Conservation (phyloP, 2,329 filamentous ascomycete species). For the Diaporthe australafricana region DNA sequence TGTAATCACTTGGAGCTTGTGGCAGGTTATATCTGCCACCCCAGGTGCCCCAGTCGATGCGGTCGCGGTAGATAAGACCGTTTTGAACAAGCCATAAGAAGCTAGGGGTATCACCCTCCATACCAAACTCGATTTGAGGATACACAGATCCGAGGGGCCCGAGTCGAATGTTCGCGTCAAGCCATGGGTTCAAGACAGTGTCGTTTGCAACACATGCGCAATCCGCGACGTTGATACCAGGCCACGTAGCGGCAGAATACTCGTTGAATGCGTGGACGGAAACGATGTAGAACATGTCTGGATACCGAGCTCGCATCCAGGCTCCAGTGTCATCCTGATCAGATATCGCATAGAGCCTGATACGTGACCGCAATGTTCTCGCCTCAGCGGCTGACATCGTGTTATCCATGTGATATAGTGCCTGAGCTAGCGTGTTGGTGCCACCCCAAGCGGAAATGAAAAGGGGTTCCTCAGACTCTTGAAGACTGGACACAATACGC, state of each 20-base stretch:
- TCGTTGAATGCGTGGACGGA: constrained; percentile 67
- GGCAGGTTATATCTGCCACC: background rate
- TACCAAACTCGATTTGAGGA: constrained; percentile 37
- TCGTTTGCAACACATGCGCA: too few species aligned
- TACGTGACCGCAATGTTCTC: constrained; percentile 50
- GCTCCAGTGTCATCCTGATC: constrained; percentile 69
- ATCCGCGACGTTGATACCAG: constrained; percentile 54
- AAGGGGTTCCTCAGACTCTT: constrained; percentile 49
- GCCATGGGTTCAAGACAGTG: background rate
- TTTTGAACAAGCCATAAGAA: background rate
- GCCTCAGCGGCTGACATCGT: constrained; percentile 46
- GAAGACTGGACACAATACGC: constrained; percentile 49
- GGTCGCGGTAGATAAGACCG: background rate
- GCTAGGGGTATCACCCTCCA: background rate
- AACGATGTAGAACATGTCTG: constrained; percentile 66
- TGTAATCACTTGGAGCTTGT: too few species aligned
- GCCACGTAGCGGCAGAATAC: constrained; percentile 66
- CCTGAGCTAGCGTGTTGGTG: constrained; percentile 63
- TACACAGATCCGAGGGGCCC: background rate
- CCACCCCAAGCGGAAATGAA: constrained; percentile 67
- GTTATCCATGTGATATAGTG: constrained; percentile 44
- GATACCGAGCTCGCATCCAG: constrained; percentile 66
- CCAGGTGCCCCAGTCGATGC: background rate
- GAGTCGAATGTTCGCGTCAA: background rate
- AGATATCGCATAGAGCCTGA: constrained; percentile 67